phyloP scores from a whole-genome alignment of 331 rosid genomes.

The Pyrus hybrid region DNA sequence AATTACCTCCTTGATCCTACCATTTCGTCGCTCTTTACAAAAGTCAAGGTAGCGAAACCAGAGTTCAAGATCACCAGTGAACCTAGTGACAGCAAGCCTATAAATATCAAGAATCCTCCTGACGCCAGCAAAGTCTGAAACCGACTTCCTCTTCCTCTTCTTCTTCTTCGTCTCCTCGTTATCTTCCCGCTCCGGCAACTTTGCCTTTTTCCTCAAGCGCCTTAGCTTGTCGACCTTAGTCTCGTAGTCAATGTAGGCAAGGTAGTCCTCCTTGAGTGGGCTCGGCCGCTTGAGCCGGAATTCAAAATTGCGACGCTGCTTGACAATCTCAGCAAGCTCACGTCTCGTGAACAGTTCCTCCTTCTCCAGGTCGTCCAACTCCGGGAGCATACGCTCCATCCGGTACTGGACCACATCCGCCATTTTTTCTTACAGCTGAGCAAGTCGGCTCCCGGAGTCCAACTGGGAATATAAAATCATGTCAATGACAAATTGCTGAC shows the following conservation, averaged over 20 bases:
- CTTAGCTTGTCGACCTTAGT: conserved; percentile 68
- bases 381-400: conserved; percentile 74
- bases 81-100: conserved; percentile 61
- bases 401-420: conserved; percentile 86
- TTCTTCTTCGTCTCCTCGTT: conserved; percentile 35
- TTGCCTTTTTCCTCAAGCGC: conserved; percentile 56
- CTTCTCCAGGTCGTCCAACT: conserved; percentile 70
- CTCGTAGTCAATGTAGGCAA: conserved; percentile 75
- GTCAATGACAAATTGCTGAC: too few species aligned
- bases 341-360: conserved; percentile 55
- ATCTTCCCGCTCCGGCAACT: conserved; percentile 35
- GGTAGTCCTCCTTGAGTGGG: conserved; percentile 71
- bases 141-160: conserved; percentile 47
- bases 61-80: conserved; percentile 69
- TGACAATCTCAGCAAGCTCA: conserved; percentile 72
- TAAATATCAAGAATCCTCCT: conserved; percentile 51
- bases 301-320: conserved; percentile 78
- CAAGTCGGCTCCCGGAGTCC: background rate
- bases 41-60: conserved; percentile 90
- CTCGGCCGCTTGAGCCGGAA: conserved; percentile 70
- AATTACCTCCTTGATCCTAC: conserved; percentile 77
- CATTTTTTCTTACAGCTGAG: conserved; percentile 23
- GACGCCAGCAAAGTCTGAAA: conserved; percentile 53
- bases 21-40: conserved; percentile 49
- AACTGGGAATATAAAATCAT: background rate